A percentile compares a stretch with the other conserved stretches of the same genome.
These are phyloP conservation scores for Calonectria pteridis DNA, from an alignment of 2,329 filamentous ascomycete species.

Conservation along the genomic window DNA sequence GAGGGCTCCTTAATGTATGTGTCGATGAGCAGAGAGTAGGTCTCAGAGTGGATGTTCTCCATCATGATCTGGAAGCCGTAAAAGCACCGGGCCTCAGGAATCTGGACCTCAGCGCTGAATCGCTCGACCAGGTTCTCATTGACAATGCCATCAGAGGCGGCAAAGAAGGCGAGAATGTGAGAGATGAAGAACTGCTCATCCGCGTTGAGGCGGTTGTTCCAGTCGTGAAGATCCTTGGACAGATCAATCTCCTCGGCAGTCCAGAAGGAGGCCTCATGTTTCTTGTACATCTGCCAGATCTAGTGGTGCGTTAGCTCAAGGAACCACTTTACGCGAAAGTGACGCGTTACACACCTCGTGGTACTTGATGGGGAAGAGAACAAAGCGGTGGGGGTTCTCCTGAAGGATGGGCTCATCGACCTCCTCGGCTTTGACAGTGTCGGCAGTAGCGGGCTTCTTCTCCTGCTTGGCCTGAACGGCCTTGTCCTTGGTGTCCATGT, in stretches of 20 bases:
- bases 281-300: conserved; percentile 99
- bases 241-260: conserved; percentile 99
- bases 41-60: conserved; percentile 99
- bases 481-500: conserved; percentile 73
- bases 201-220: conserved; percentile 97
- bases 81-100: conserved; percentile 98
- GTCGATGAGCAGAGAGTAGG: conserved; percentile 98
- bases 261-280: conserved; percentile 99
- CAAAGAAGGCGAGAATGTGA: conserved; percentile 98
- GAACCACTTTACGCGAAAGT: conserved; percentile 76
- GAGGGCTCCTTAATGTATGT: conserved; percentile 99
- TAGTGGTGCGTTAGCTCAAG: conserved; percentile 60
- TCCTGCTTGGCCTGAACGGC: conserved; percentile 57
- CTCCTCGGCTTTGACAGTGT: conserved; percentile 76
- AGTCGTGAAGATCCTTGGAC: conserved; percentile 98
- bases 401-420: conserved; percentile 90
- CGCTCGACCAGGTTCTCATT: conserved; percentile 99
- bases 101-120: conserved; percentile 96
- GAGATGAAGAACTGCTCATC: conserved; percentile 99
- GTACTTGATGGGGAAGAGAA: conserved; percentile 99
- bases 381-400: conserved; percentile 96
- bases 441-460: conserved; percentile 55
- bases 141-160: conserved; percentile 98
- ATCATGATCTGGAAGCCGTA: conserved; percentile 99
- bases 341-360: conserved; percentile 85